Conservation (phyloP, 2,329 filamentous ascomycete genomes). For the Colletotrichum cuscutae region DNA sequence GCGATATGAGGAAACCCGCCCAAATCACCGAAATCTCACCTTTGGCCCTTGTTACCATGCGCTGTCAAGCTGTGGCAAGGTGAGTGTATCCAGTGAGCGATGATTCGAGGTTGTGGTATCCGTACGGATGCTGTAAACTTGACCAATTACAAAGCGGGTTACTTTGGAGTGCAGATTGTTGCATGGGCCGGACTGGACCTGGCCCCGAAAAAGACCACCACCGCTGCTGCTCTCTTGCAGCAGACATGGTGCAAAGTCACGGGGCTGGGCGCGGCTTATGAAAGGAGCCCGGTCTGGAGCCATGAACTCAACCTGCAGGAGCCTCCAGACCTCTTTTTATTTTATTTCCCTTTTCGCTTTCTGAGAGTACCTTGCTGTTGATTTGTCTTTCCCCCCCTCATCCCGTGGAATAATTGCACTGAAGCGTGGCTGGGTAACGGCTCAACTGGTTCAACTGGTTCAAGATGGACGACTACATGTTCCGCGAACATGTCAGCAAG, state of each 20-base stretch:
- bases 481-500: conserved; percentile 57
- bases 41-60: too few species aligned
- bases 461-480: conserved; percentile 70
- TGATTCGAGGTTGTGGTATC: background rate
- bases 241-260: conserved; percentile 32
- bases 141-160: conserved; percentile 14
- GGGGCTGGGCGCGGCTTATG: conserved; percentile 35
- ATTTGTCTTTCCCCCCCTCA: background rate
- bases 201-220: background rate
- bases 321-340: conserved; percentile 22
- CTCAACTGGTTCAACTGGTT: conserved; percentile 20
- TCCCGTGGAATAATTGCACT: background rate
- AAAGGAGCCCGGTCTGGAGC: conserved; percentile 31
- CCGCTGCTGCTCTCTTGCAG: background rate
- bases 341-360: background rate
- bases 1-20: conserved; percentile 19
- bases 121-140: background rate
- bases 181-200: conserved; percentile 29
- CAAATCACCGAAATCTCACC: background rate
- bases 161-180: conserved; percentile 9
- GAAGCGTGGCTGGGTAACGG: conserved; percentile 2
- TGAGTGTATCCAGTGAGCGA: conserved; percentile 13
- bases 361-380: conserved; percentile 11
- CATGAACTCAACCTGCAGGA: conserved; percentile 29
- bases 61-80: conserved; percentile 9